These are phyloP conservation scores for Trapa incisa DNA, from an alignment of 345 rosid genomes.

Conservation along the genomic window DNA sequence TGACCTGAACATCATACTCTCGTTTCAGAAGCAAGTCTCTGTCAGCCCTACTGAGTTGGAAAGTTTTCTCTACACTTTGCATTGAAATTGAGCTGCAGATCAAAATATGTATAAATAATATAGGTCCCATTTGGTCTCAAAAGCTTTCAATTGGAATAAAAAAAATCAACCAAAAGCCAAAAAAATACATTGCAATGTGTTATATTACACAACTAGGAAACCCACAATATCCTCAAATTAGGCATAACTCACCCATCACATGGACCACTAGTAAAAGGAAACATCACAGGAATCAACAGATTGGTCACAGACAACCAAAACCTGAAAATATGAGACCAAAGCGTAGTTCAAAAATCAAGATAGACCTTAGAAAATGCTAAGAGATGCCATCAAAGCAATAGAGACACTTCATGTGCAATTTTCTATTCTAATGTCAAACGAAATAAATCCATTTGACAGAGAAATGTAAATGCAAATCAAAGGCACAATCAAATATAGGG, in stretches of 20 bases:
- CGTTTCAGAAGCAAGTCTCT: conserved; percentile 54
- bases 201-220: neutral
- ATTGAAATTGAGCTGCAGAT: conserved; percentile 53
- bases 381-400: neutral
- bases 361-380: neutral
- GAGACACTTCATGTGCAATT: neutral
- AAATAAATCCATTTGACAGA: neutral
- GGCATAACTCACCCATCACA: conserved; percentile 21
- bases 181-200: neutral
- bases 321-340: conserved; percentile 24
- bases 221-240: neutral
- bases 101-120: neutral
- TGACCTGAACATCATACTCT: conserved; percentile 80
- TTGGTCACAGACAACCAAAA: conserved; percentile 61
- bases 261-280: conserved; percentile 38
- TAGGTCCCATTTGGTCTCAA: neutral
- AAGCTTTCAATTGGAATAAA: neutral
- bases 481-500: neutral
- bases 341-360: neutral
- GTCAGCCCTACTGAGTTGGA: conserved; percentile 59
- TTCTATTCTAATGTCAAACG: neutral
- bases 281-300: conserved; percentile 60
- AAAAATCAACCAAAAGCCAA: neutral
- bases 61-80: conserved; percentile 58
- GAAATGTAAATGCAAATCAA: neutral